These are phyloP conservation scores for Baudoinia panamericana DNA, from an alignment of 495 filamentous ascomycete genomes.

Conservation along the genomic window DNA sequence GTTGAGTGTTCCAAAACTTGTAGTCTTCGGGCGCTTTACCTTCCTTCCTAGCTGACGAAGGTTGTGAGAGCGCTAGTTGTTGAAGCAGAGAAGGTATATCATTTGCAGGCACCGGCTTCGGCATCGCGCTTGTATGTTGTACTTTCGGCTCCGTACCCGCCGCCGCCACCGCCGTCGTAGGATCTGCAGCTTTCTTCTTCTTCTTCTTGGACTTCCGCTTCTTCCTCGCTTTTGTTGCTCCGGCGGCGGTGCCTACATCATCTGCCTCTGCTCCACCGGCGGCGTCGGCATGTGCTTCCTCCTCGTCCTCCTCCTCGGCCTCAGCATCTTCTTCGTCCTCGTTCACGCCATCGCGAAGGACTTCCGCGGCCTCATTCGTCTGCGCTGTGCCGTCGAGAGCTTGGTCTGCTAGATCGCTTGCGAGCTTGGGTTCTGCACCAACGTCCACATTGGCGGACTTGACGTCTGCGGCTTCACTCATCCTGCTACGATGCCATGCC, in stretches of 20 bases:
- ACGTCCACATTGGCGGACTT: too few relatives aligned
- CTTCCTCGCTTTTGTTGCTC: constrained; percentile 28
- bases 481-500: too few relatives aligned
- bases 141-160: not conserved
- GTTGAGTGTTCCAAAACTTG: constrained; percentile 97
- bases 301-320: constrained; percentile 3
- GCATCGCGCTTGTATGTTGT: constrained; percentile 13
- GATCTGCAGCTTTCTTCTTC: constrained; percentile 26
- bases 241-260: too few relatives aligned
- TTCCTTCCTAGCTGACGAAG: constrained; percentile 42
- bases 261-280: not conserved
- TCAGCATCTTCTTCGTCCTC: constrained; percentile 8
- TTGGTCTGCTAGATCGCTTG: too few relatives aligned
- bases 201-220: constrained; percentile 33
- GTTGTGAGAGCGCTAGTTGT: constrained; percentile 45
- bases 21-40: constrained; percentile 39
- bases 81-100: constrained; percentile 26
- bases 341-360: not conserved
- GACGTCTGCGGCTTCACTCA: too few relatives aligned
- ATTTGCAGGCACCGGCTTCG: constrained; percentile 3
- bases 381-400: not conserved
- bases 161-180: not conserved
- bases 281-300: not conserved
- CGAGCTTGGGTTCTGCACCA: too few relatives aligned
- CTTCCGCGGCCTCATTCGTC: not conserved